These are phyloP conservation scores for Biscogniauxia sp. DNA, from an alignment of 2,329 filamentous ascomycete genomes.

Conservation along the genomic window DNA sequence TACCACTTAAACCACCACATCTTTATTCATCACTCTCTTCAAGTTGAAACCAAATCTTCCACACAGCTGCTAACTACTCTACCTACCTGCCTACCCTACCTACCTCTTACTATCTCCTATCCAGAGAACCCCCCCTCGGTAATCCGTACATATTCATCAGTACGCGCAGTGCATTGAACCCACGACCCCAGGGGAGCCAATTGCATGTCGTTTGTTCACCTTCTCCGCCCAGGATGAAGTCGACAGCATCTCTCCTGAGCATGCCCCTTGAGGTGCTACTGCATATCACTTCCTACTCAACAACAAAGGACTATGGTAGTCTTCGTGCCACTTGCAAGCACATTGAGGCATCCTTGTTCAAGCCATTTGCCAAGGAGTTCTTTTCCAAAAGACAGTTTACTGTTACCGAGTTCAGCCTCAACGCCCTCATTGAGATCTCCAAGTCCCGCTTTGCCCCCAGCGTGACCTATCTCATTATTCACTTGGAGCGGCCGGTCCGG, in stretches of 20 bases:
- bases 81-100: too few species aligned
- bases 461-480: slow-evolving; percentile 49
- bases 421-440: slow-evolving; percentile 49
- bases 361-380: slow-evolving; percentile 59
- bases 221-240: background rate
- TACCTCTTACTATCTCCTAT: too few species aligned
- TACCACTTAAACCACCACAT: background rate
- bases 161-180: background rate
- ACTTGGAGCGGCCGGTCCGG: slow-evolving; percentile 33
- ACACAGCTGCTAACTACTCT: background rate
- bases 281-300: slow-evolving; percentile 51
- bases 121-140: too few species aligned
- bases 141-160: background rate
- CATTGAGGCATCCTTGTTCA: slow-evolving; percentile 53
- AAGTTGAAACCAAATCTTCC: background rate
- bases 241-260: slow-evolving; percentile 19
- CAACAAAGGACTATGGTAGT: slow-evolving; percentile 52
- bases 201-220: background rate
- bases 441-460: slow-evolving; percentile 37
- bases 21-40: background rate
- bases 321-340: slow-evolving; percentile 55
- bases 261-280: slow-evolving; percentile 60
- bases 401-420: slow-evolving; percentile 53
- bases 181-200: too few species aligned
- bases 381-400: slow-evolving; percentile 67